These are phyloP conservation scores for Eucalyptus albens DNA, from an alignment of 345 rosid species.

Conservation along the genomic window DNA sequence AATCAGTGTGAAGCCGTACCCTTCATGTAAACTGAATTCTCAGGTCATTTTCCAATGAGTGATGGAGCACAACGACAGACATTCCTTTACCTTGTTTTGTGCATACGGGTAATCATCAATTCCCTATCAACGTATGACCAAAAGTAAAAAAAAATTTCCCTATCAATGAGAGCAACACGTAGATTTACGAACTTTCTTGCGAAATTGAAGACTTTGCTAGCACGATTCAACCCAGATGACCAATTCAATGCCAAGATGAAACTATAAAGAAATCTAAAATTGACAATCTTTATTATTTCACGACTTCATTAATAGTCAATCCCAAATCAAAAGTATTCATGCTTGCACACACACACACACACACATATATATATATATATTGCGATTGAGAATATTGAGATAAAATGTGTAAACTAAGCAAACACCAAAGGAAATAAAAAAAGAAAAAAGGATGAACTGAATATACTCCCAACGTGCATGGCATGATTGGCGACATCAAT, in stretches of 20 bases:
- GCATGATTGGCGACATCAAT: conserved; percentile 7
- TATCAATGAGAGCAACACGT: background rate
- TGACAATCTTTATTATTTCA: background rate
- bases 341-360: too few relatives aligned
- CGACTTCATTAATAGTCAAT: background rate
- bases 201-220: background rate
- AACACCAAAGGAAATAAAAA: background rate
- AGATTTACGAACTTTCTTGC: background rate
- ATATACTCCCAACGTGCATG: conserved; percentile 7
- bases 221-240: background rate
- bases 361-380: background rate
- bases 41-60: background rate
- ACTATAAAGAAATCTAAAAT: background rate
- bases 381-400: background rate
- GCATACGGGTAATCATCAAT: background rate
- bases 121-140: background rate
- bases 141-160: too few relatives aligned
- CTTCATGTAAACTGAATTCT: background rate
- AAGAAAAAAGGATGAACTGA: background rate
- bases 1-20: background rate
- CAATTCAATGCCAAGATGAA: background rate
- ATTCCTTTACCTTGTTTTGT: background rate
- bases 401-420: background rate
- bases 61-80: background rate
- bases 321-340: background rate